Base-by-base conservation (phyloP, 371 early-diverging fungal genomes). In the Gilbertella persicaria region DNA sequence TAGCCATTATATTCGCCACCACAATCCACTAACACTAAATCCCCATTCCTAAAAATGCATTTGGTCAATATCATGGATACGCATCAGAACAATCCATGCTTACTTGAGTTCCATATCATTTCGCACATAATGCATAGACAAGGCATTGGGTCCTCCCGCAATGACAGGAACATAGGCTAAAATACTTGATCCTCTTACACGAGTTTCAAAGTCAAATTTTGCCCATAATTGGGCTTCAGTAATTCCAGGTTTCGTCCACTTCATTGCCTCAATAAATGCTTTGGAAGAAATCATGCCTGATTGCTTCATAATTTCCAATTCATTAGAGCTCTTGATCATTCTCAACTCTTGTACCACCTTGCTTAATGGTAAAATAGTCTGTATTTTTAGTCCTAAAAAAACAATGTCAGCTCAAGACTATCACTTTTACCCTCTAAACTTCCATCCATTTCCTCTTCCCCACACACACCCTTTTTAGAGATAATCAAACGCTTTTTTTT, bases 101-200 rank as follows among this genome's bases (percentile, higher is more conserved):
- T 75, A 80, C 85, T 63, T 75, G 29, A 88, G 56, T 23, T 74
- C 64, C 66, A 83, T 84, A 55, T 91, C 84, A 66, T 98, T 98
- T 50, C 83, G 78, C 21, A 95, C 95, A 71, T 97, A 98, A 65
- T 98, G 99, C 81, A 98, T 78, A 5, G 89, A 86, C 53, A 94
- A 69, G 6, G 95, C 95, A 60, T 95, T 94, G 23, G 79, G 78
- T n/a, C 97, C 97, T 13, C 90, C 84, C 3, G 96, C 97, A 21
- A 97, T 93, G 0, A 98, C 99, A 2, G 99, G 99, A 6, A 98
- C 95, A 71, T 97, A 98, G 5, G 95, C 93, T 26, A 93, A 71
- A n/a, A 85, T 84, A 35, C 76, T 82, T 0, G 89, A 85, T 0
- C 91, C 92, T 30, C 80, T 69, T 73, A 78, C 71, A 44, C 88